Percentiles rank a stretch among this genome's conserved stretches.
Conservation (phyloP, 192 early-diverging fungal genomes). For the Umbelopsis ramanniana region DNA sequence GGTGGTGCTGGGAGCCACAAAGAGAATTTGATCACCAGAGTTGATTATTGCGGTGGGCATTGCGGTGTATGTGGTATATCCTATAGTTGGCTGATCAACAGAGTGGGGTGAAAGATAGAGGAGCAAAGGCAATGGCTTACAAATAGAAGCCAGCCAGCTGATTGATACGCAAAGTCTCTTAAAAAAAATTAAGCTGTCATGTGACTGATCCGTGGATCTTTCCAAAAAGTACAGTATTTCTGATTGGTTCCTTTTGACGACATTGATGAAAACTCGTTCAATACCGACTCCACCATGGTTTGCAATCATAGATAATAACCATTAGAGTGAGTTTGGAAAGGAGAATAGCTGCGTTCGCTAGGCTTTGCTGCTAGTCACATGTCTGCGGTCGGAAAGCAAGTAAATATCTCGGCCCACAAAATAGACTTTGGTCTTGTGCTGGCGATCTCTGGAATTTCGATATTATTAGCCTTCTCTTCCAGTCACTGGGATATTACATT, state of each 20-base stretch:
- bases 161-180: neutral
- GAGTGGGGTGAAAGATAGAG: slow-evolving; percentile 9
- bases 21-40: slow-evolving; percentile 51
- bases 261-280: neutral
- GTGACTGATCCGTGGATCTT: slow-evolving; percentile 3
- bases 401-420: too few relatives aligned
- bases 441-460: too few relatives aligned
- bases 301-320: too few relatives aligned
- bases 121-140: slow-evolving; percentile 2
- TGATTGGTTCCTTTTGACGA: neutral
- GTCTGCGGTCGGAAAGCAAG: too few relatives aligned
- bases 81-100: neutral
- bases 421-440: too few relatives aligned
- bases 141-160: slow-evolving; percentile 1
- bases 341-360: too few relatives aligned
- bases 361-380: too few relatives aligned
- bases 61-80: neutral
- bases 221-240: neutral
- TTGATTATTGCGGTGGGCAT: slow-evolving; percentile 31
- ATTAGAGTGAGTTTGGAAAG: too few relatives aligned
- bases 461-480: too few relatives aligned
- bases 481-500: too few relatives aligned
- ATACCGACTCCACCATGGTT: neutral
- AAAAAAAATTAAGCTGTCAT: slow-evolving; percentile 4
- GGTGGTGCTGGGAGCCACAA: slow-evolving; percentile 49